phyloP scores from a whole-genome alignment of 768 basidiomycete genomes.

The Asterophora parasitica region DNA sequence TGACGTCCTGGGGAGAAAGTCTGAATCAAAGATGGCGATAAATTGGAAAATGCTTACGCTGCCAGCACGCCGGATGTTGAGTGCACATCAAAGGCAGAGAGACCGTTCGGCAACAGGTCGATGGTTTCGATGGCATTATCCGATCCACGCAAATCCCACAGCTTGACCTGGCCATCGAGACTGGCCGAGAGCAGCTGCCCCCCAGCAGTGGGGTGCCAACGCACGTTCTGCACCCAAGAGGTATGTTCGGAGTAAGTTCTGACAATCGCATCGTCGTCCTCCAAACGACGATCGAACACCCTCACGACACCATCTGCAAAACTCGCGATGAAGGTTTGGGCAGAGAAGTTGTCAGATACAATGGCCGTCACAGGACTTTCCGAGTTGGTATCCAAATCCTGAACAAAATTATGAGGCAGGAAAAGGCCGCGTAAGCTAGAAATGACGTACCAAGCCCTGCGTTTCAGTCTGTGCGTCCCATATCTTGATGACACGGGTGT shows the following conservation, averaged over 20 bases:
- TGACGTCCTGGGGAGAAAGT: conserved; percentile 43
- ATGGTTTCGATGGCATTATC: conserved; percentile 58
- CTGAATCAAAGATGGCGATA: background rate
- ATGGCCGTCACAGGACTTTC: conserved; percentile 89
- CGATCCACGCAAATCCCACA: conserved; percentile 82
- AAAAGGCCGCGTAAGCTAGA: background rate
- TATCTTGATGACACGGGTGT: conserved; percentile 80
- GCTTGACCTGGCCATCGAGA: conserved; percentile 80
- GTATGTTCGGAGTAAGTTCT: conserved; percentile 70
- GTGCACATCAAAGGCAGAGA: conserved; percentile 87
- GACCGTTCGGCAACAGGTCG: conserved; percentile 63
- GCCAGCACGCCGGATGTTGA: conserved; percentile 79
- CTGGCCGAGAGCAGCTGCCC: conserved; percentile 85
- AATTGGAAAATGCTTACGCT: conserved; percentile 46
- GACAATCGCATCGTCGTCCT: conserved; percentile 79
- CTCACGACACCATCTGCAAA: conserved; percentile 91
- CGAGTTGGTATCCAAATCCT: conserved; percentile 89
- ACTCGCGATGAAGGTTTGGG: conserved; percentile 80
- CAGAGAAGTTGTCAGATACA: conserved; percentile 67
- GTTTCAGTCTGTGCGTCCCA: conserved; percentile 96
- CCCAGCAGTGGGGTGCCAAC: conserved; percentile 67
- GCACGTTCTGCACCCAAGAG: conserved; percentile 89
- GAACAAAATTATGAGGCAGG: conserved; percentile 4
- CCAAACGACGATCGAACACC: conserved; percentile 87
- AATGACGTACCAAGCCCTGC: conserved; percentile 55